Evolutionary conservation across 371 early-diverging fungal genomes (phyloP), one percentile per base, ranked within the genome.

Genomic region (Actinomortierella ambigua): DNA sequence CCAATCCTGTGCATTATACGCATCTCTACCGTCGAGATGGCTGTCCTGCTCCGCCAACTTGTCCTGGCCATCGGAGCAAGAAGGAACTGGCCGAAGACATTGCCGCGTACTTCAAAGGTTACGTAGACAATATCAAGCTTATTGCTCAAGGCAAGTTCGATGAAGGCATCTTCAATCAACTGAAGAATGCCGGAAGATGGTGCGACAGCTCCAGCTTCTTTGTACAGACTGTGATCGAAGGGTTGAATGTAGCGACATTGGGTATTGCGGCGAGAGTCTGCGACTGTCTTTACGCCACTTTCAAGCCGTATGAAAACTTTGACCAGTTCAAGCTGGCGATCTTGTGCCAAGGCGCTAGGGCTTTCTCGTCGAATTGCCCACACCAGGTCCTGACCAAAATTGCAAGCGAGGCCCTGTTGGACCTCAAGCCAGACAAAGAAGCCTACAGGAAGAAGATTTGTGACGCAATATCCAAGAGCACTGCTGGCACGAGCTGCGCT

Each of bases 101-200:
- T 53, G 52, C 50, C 52, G 15, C 13, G n/a, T 59, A 52, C 59
- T 59, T 59, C 26, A 23, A 28, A 18, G 22, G 14, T 29, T 59
- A 59, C 44, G 40, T 41, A 53, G 13, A 51, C 26, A 59, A 59
- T 53, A 41, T 59, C 27, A 39, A 52, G 28, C 11, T 59, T 41
- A 59, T 59, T 34, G 50, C 52, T 53, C 29, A 50, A 8, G 59
- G 59, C 7, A 11, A 43, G 8, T 59, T 59, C n/a, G 44, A 53
- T 43, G 52, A 59, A 20, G 59, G 59, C n/a, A 59, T 59, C 46
- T 59, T 59, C 26, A 61, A 61, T 41, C 61, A 61, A 49, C 48
- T 63, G 40, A 63, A 63, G 63, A 63, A 57, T 53, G 27, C 57
- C 47, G 63, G 63, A 13, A 51, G 57, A 28, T 63, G 63, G 63